Conservation (phyloP, 768 basidiomycete species). For the Amanita phalloides region DNA sequence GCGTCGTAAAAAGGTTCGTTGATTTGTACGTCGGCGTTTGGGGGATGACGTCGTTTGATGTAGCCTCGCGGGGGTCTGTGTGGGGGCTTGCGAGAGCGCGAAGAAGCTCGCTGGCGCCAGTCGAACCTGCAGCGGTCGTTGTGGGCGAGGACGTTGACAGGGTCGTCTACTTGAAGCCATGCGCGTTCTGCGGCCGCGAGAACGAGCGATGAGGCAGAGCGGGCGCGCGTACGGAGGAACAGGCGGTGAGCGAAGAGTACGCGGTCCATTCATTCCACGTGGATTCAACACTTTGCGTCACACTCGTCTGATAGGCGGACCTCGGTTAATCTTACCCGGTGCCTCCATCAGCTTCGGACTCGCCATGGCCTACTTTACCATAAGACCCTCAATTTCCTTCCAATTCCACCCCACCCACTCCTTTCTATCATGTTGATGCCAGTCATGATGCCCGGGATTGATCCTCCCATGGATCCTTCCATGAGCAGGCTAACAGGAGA, state of each 20-base stretch:
- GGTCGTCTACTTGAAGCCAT: constrained; percentile 25
- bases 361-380: too few species aligned
- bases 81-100: constrained; percentile 19
- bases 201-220: neutral
- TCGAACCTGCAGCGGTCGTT: constrained; percentile 32
- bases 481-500: neutral
- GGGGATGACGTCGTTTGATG: constrained; percentile 28
- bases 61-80: constrained; percentile 12
- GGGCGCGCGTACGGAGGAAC: neutral
- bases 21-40: constrained; percentile 18
- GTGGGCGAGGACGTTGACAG: neutral
- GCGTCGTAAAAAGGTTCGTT: constrained; percentile 37
- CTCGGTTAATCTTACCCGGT: too few species aligned
- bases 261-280: too few species aligned
- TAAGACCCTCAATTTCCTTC: too few species aligned
- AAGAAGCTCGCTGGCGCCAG: constrained; percentile 48
- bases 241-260: too few species aligned
- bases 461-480: neutral
- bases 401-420: too few species aligned
- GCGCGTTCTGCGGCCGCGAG: constrained; percentile 21
- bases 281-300: too few species aligned
- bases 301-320: too few species aligned
- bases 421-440: neutral
- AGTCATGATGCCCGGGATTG: neutral
- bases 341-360: too few species aligned